A percentile compares a stretch with the other conserved stretches of the same genome.
phyloP scores from a whole-genome alignment of 257 asterid genomes.

The Lycium barbarum region DNA sequence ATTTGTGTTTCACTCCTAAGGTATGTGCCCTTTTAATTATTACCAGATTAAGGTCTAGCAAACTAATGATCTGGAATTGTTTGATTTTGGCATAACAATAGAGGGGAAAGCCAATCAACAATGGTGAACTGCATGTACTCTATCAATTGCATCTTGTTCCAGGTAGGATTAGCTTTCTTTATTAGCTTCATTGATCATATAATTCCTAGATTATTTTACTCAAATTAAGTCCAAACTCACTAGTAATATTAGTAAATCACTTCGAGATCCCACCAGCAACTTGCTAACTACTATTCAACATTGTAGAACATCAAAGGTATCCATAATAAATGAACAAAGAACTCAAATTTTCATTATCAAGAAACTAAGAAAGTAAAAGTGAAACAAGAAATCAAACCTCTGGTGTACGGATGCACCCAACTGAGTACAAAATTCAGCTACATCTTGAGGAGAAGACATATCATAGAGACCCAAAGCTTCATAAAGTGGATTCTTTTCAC shows the following conservation, averaged over 20 bases:
- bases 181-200: not conserved
- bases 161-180: not conserved
- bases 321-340: not conserved
- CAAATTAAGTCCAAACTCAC: not conserved
- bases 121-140: not conserved
- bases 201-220: not conserved
- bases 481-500: slow-evolving; percentile 58
- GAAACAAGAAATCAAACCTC: slow-evolving; percentile 44
- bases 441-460: slow-evolving; percentile 47
- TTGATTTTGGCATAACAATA: not conserved
- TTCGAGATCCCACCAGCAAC: not conserved
- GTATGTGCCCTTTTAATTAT: not conserved
- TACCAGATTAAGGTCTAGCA: not conserved
- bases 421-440: slow-evolving; percentile 53
- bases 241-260: not conserved
- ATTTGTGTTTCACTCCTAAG: not conserved
- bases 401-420: slow-evolving; percentile 57
- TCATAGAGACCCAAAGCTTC: slow-evolving; percentile 77
- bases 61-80: not conserved
- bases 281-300: not conserved
- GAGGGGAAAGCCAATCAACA: not conserved
- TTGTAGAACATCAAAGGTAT: not conserved
- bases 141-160: not conserved
- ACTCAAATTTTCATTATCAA: slow-evolving; percentile 11
- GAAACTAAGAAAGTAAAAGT: not conserved